Conservation (phyloP, 805 yeast genomes). For the Yamadazyma kitorensis region DNA sequence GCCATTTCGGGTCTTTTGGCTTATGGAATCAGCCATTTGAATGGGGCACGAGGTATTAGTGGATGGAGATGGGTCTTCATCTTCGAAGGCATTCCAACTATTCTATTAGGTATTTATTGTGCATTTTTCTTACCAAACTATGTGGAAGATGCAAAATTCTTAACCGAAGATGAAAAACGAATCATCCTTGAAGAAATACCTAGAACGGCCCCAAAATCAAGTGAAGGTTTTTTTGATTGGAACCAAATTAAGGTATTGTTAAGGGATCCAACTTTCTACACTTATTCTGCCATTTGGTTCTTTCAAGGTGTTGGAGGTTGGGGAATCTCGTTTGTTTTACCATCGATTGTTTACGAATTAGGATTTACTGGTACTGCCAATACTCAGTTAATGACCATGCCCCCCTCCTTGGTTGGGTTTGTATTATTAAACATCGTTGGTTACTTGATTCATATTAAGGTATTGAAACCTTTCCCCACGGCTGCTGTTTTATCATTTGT, state of each 20-base stretch:
- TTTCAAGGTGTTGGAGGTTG: conserved; percentile 18
- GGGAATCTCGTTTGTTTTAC: conserved; percentile 18
- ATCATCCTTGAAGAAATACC: conserved; percentile 8
- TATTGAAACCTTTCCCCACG: conserved; percentile 12
- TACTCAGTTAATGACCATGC: conserved; percentile 18
- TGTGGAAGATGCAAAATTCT: conserved; percentile 12
- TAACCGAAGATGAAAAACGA: conserved; percentile 11
- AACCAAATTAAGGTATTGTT: conserved; percentile 10
- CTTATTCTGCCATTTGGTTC: conserved; percentile 13
- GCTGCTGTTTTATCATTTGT: conserved; percentile 12
- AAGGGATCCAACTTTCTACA: conserved; percentile 13
- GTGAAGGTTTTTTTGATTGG: conserved; percentile 9
- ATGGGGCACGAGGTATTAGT: conserved; percentile 10
- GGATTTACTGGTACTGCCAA: conserved; percentile 19
- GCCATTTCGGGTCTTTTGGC: conserved; percentile 21
- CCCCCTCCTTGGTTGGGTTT: conserved; percentile 16
- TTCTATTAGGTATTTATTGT: conserved; percentile 9
- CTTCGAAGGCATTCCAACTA: conserved; percentile 14
- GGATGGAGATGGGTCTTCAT: conserved; percentile 16
- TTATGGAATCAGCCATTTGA: conserved; percentile 14
- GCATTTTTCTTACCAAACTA: conserved; percentile 12
- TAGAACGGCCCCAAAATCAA: conserved; percentile 10
- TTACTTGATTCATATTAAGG: conserved; percentile 9
- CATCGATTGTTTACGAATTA: conserved; percentile 17
- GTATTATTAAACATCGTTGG: conserved; percentile 12